Evolutionary conservation across 208 protist species (phyloP), one percentile per base, ranked within the genome.

Genomic region (Trypanosoma grayi): DNA sequence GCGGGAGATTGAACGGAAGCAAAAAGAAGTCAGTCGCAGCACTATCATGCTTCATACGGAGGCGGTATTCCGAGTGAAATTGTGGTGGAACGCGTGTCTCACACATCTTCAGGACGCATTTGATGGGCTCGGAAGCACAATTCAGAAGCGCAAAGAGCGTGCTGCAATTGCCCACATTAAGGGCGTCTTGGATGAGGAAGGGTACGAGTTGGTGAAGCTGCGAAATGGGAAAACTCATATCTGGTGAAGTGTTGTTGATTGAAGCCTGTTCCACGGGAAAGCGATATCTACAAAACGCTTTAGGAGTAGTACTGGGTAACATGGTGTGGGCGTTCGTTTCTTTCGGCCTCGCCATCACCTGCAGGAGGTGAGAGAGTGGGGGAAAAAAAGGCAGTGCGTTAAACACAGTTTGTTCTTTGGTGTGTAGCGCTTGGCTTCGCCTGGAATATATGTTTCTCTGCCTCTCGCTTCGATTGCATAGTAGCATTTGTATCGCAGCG

Each of bases 41-140:
- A 82, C 75, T 28, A 79, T 77, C 41, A 79, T 87, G 52, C 75
- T 95, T 25, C 83, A 93, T 68, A 83, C 70, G 16, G 89, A 95
- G 52, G 63, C 76, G 20, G 60, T 83, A 27, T 93, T 83, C 60
- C 75, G 81, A 13, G n/a, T 84, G 24, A 92, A 90, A 63, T 60
- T 83, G 66, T 91, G 89, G 83, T 95, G 89, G 86, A 95, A 95
- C 66, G 54, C 70, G 24, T 82, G 60, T 25, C 75, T 95, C 24
- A 74, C 72, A 34, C 79, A 92, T 62, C 55, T 95, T 14, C 85
- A 95, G 61, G 39, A 66, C 34, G 85, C 85, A 9, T 46, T 69
- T 39, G 70, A 82, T 48, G 36, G 53, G 18, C 65, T 90, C 51
- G 51, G 44, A 1, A 31, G 51, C 13, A 53, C 70, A 5, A 68